A percentile compares a stretch with the other conserved stretches of the same genome.
Evolutionary conservation across 352 stramenopile species (phyloP).

Genomic region (Pythium phragmiticola): DNA sequence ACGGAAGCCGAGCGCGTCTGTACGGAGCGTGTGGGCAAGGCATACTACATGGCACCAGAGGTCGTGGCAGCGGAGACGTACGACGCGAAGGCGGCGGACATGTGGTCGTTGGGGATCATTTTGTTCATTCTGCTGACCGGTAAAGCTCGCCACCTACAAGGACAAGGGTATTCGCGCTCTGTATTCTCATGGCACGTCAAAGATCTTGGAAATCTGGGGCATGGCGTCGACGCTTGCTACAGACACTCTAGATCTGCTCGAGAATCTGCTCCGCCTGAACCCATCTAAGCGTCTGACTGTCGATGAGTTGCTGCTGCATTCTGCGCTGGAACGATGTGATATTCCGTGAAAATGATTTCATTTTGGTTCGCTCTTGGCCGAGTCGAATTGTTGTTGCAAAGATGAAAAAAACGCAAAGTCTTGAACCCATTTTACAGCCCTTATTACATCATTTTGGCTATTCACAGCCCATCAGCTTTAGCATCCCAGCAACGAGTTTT

Average conservation of each 20-base stretch:
- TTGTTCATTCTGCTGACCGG: conserved; percentile 68
- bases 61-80: conserved; percentile 41
- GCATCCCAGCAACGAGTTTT: no score
- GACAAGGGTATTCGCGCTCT: conserved; percentile 30
- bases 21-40: conserved; percentile 49
- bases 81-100: conserved; percentile 44
- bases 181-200: conserved; percentile 18
- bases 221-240: background rate
- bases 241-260: conserved; percentile 2
- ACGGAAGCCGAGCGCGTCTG: conserved; percentile 20
- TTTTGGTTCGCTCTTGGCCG: no score
- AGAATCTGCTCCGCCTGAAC: conserved; percentile 2
- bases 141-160: conserved; percentile 27
- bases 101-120: conserved; percentile 69
- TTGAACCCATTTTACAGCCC: no score
- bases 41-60: conserved; percentile 70
- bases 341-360: no score
- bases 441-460: no score
- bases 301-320: conserved; percentile 5
- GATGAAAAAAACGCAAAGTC: no score
- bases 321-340: background rate
- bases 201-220: conserved; percentile 39
- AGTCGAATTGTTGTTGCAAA: no score
- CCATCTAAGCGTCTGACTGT: conserved; percentile 1
- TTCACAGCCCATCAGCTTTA: no score